These are phyloP conservation scores for Arxiozyma bovina DNA, from an alignment of 1,139 yeast genomes.

Conservation along the genomic window DNA sequence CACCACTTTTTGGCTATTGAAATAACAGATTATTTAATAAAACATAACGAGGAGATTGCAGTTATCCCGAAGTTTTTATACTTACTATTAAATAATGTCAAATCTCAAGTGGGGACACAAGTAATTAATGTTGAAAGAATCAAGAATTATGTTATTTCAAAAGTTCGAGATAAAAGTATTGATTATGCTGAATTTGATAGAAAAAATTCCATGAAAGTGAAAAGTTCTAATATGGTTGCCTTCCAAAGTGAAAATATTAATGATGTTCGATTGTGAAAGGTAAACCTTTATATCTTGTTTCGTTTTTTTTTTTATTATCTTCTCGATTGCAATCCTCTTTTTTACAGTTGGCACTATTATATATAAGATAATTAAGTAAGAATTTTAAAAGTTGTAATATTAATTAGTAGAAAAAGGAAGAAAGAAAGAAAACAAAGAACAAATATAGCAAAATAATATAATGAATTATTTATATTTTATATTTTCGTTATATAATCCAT, in stretches of 20 bases:
- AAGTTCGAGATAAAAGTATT: neutral
- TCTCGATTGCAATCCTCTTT: too few relatives aligned
- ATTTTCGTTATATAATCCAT: neutral
- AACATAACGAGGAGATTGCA: conserved; percentile 71
- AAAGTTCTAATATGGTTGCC: conserved; percentile 9
- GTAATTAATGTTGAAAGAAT: conserved; percentile 14
- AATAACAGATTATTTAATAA: conserved; percentile 77
- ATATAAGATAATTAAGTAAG: neutral
- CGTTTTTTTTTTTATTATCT: neutral
- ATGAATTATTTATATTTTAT: too few relatives aligned
- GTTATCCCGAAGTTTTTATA: conserved; percentile 57
- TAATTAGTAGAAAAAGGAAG: neutral
- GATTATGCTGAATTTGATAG: conserved; percentile 13
- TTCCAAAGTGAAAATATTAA: conserved; percentile 3
- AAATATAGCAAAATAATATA: too few relatives aligned
- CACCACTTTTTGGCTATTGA: conserved; percentile 85
- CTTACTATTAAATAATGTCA: conserved; percentile 31
- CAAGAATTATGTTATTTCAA: conserved; percentile 10
- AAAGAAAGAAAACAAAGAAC: too few relatives aligned
- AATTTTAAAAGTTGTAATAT: neutral
- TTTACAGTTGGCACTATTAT: neutral
- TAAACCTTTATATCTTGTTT: too few relatives aligned
- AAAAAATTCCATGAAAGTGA: conserved; percentile 6
- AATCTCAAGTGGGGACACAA: conserved; percentile 21
- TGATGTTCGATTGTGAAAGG: neutral